Conservation (phyloP, 345 rosid genomes). For the Salix suchowensis region DNA sequence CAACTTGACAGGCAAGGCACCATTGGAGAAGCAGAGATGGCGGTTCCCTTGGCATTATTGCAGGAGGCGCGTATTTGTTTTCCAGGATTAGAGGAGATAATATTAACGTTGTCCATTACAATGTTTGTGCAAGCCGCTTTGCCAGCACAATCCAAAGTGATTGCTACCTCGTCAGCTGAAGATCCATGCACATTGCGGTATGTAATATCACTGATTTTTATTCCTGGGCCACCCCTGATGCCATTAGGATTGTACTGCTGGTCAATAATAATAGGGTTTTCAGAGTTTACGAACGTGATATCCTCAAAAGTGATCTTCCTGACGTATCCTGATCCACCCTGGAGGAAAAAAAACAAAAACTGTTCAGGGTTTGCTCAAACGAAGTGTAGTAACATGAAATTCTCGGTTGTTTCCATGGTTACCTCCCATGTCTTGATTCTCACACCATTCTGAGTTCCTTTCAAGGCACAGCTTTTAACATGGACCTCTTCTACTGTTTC, state of each 20-base stretch:
- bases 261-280: constrained; percentile 39
- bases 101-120: constrained; percentile 19
- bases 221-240: neutral
- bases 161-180: constrained; percentile 26
- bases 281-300: constrained; percentile 20
- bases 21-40: neutral
- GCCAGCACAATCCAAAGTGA: constrained; percentile 27
- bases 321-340: constrained; percentile 43
- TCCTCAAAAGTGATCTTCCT: constrained; percentile 32
- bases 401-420: neutral
- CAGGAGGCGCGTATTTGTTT: constrained; percentile 20
- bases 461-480: constrained; percentile 4
- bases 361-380: neutral
- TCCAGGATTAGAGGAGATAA: constrained; percentile 18
- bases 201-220: constrained; percentile 35
- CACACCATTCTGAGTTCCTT: constrained; percentile 8
- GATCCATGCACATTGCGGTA: constrained; percentile 27
- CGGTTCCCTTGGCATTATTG: constrained; percentile 12
- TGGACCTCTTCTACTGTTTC: constrained; percentile 6
- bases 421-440: constrained; percentile 30
- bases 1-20: neutral
- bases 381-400: too few species aligned
- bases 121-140: constrained; percentile 30
- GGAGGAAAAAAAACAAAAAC: neutral
- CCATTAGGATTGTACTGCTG: constrained; percentile 13